phyloP scores from a whole-genome alignment of 164 flowering plant species.

The Magnolia changhungtana region DNA sequence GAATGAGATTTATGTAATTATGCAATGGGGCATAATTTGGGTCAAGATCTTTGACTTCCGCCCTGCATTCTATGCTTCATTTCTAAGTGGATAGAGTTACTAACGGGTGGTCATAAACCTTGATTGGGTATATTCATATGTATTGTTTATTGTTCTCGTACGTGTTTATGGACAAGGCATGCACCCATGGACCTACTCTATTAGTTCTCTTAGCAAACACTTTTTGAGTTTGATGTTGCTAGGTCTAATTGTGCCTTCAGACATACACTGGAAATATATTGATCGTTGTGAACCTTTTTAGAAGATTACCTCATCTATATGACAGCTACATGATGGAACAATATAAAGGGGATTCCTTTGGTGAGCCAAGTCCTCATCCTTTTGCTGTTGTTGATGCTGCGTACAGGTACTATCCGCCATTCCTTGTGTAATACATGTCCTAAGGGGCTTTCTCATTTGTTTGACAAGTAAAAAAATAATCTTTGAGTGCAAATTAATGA shows the following conservation, averaged over 20 bases:
- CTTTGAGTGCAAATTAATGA: constrained; percentile 56
- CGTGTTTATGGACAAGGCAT: no score
- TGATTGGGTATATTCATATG: background rate
- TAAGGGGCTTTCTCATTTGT: background rate
- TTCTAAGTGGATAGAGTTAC: background rate
- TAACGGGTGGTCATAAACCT: background rate
- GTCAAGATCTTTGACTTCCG: background rate
- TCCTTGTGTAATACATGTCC: background rate
- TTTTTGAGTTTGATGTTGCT: no score
- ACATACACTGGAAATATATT: no score
- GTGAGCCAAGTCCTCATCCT: constrained; percentile 98
- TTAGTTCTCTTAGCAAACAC: no score
- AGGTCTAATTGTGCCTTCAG: no score
- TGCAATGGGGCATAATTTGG: background rate
- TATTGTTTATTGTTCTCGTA: background rate
- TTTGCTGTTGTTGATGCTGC: constrained; percentile 99
- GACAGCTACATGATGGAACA: no score
- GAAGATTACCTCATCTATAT: no score
- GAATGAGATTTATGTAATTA: constrained; percentile 94
- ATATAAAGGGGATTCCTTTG: no score
- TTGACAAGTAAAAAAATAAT: background rate
- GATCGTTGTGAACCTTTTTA: no score
- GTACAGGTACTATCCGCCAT: constrained; percentile 55
- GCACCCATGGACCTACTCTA: no score
- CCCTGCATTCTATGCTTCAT: background rate